Conservation (phyloP, 148 eudicot genomes). For the Salicornia ramosissima region DNA sequence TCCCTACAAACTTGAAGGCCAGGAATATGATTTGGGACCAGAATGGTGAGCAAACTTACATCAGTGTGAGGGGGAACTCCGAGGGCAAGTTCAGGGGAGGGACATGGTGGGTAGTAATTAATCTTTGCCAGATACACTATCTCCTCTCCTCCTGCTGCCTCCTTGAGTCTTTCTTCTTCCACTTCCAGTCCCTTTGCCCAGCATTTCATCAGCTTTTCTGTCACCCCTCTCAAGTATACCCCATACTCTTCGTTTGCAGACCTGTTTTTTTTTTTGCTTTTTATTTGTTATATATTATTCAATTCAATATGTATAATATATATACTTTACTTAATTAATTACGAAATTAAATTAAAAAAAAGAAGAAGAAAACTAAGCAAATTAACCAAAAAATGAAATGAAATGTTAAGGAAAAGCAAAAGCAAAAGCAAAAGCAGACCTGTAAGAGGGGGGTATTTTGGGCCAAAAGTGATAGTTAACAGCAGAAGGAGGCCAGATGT, state of each 20-base stretch:
- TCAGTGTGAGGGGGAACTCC: slow-evolving; percentile 75
- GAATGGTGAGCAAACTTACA: slow-evolving; percentile 50
- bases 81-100: slow-evolving; percentile 67
- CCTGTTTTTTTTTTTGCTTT: slow-evolving; percentile 22
- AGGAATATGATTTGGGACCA: slow-evolving; percentile 65
- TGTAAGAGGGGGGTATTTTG: slow-evolving; percentile 59
- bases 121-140: slow-evolving; percentile 52
- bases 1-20: slow-evolving; percentile 74
- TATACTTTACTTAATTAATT: too few relatives aligned
- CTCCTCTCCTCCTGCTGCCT: slow-evolving; percentile 54
- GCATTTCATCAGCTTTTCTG: slow-evolving; percentile 41
- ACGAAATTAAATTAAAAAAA: too few relatives aligned
- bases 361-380: too few relatives aligned
- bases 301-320: too few relatives aligned
- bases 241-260: slow-evolving; percentile 62
- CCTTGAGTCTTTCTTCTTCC: slow-evolving; percentile 34
- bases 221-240: slow-evolving; percentile 34
- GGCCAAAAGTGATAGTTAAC: slow-evolving; percentile 72
- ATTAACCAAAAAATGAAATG: too few relatives aligned
- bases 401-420: too few relatives aligned
- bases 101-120: slow-evolving; percentile 82
- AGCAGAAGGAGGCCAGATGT: slow-evolving; percentile 64
- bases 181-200: slow-evolving; percentile 58
- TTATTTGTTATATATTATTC: background rate
- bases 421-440: too few relatives aligned